Evolutionary conservation across 169 alveolate genomes (phyloP), one percentile per base, ranked within the genome.

Genomic region (Cryptosporidium sp.): DNA sequence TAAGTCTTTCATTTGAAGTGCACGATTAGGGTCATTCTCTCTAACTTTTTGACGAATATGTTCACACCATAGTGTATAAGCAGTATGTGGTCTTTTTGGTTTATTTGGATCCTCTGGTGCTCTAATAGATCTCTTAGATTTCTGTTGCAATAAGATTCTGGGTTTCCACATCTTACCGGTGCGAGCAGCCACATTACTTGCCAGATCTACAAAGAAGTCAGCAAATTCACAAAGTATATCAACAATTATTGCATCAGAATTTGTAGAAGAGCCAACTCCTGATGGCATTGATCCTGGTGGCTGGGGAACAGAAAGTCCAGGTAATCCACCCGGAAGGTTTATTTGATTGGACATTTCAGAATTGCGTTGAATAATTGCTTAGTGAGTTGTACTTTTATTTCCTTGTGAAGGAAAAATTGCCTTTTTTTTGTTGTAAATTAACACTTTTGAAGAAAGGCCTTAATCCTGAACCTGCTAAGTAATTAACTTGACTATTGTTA

Each of bases 141-240:
- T 80, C 29, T 80, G 89, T 60, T 80, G 89, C 14, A 80, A 18
- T 44, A 80, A 51, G 23, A 80, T 80, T 39, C 89, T 80, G 7
- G 89, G 89, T 29, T 80, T 80, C 89, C 89, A 80, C 48, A 80
- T 80, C 31, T 80, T 80, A 33, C 89, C 89, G 10, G 89, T 80
- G 42, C 89, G 73, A 62, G 89, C 89, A 21, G 89, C 89, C 65
- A 80, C 89, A 80, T 65, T 80, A 45, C 80, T 80, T 65, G 89
- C 89, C 48, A 80, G 44, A 65, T 80, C 89, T 39, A 80, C 89
- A 35, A 80, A 80, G 48, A 80, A 80, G 35, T 80, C 89, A 8
- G 89, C 89, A 80, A 80, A 80, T 62, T 80, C 89, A 80, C 89
- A 80, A 33, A 80, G 67, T n/a, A 80, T 80, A 62, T 80, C 89